phyloP scores from a whole-genome alignment of 225 moss, liverwort and hornwort species.

The Bryoerythrophyllum caledonicum region DNA sequence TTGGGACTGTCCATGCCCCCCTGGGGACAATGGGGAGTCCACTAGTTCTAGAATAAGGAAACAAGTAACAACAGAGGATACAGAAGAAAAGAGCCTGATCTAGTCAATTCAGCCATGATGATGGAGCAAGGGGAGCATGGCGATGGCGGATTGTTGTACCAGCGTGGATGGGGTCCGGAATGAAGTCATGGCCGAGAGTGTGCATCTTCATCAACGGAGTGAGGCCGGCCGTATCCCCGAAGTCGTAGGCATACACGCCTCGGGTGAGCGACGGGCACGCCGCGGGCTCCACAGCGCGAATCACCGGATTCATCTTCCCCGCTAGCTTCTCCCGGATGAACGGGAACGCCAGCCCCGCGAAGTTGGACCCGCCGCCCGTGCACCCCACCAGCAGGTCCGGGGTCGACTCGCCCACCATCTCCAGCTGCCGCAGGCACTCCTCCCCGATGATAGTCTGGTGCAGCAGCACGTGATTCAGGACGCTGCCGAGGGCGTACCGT shows the following conservation, averaged over 20 bases:
- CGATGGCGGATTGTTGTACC: constrained; percentile 32
- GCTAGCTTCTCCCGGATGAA: constrained; percentile 51
- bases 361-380: constrained; percentile 55
- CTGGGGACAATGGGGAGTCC: too few relatives aligned
- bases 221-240: constrained; percentile 45
- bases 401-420: constrained; percentile 42
- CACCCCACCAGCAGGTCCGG: constrained; percentile 52
- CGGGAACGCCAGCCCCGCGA: constrained; percentile 54
- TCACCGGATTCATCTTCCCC: constrained; percentile 43
- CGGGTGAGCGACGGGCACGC: constrained; percentile 56
- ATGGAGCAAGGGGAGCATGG: too few relatives aligned
- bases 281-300: constrained; percentile 53
- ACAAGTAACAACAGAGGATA: neutral
- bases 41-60: neutral
- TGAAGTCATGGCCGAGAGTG: constrained; percentile 54
- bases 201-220: constrained; percentile 64
- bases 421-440: constrained; percentile 47
- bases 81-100: neutral
- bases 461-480: constrained; percentile 52
- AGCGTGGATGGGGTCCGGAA: constrained; percentile 58
- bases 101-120: too few relatives aligned
- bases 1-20: too few relatives aligned
- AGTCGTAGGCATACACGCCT: constrained; percentile 51
- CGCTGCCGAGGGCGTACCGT: constrained; percentile 50
- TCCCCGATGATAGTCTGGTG: constrained; percentile 61